Evolutionary conservation across 495 filamentous ascomycete genomes (phyloP), one percentile per base, ranked within the genome.

Genomic region (Talaromyces thailandensis): DNA sequence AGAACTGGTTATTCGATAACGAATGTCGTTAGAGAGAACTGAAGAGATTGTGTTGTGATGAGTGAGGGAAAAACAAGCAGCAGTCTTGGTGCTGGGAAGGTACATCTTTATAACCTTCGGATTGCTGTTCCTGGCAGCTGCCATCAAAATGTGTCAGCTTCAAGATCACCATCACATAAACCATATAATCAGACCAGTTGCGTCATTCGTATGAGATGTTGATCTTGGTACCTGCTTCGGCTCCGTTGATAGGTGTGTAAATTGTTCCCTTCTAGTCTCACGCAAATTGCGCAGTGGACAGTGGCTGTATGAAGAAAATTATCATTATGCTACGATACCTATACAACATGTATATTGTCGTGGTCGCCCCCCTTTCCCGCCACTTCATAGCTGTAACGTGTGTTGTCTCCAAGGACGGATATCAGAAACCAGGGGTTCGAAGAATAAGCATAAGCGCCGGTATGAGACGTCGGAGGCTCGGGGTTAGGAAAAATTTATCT

Each of bases 11-110:
- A 55, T 55, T 23, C 24, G 23, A 6, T 48, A 55, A 55, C 8
- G 51, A 55, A 55, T 55, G 51, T 26, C 51, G 51, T 48, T 21
- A 48, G 43, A 48, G 26, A 55, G 51, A 55, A 55, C 21, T 26
- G 51, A 55, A 55, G 51, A 55, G 26, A 55, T 6, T 14, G 23
- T 28, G 51, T 55, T 55, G 51, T 55, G 51, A 55, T 55, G 51
- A 25, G 51, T 23, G 51, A 48, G 43, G 3, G 51, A 55, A 28
- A 26, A 55, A 55, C 9, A 55, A n/a, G 28, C 43, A 55, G 28
- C 16, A 18, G 21, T 21, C 21, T 26, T 26, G 51, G 51, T 55
- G 51, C 7, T 55, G 23, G 26, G 12, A 24, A 28, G 8, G 48
- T 25, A 28, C 51, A 28, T 28, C 26, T 55, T 55, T 55, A 55